Evolutionary conservation across 768 basidiomycete genomes (phyloP), one percentile per base, ranked within the genome.

Genomic region (Neoboletus magnificus): DNA sequence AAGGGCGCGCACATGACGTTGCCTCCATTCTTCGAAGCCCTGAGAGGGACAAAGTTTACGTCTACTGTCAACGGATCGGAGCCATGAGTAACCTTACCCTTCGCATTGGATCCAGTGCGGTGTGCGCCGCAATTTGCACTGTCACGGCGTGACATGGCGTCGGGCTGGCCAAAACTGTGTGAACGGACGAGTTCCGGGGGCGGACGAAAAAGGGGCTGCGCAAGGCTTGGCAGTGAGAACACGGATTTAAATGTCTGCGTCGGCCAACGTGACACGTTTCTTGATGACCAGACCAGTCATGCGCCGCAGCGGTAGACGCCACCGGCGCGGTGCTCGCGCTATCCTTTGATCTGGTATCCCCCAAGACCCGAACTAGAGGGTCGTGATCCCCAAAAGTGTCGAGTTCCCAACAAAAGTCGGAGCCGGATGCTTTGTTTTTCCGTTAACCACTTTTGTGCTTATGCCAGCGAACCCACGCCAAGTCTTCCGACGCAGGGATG

Each of bases 1-100:
- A 66, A 61, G 25, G 47, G 30, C 49, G 46, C 7, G 53, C 52
- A 25, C 27, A 25, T 51, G 57, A 54, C 50, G 15, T 33, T 18
- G 27, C 27, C 61, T 66, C 60, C 65, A 66, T 68, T 66, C n/a
- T 55, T 37, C 36, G 30, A 15, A 32, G 20, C 32, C 58, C 50
- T 45, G 50, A 44, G 25, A 36, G 45, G 52, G 30, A 33, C 27
- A 27, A 6, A 15, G 50, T 29, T 58, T 51, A 42, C 35, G 47
- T 54, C 37, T 35, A 20, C 25, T 4, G 29, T 51, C 30, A n/a
- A 37, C 39, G 15, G 7, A 41, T 58, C 51, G 46, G 58, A 61
- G 29, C 40, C 15, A 40, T 3, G 22, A 22, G 39, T 13, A 22
- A 22, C 20, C 18, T 40, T 40, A 22, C 1, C 11, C 40, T 40